Evolutionary conservation across 2,329 filamentous ascomycete species (phyloP), one percentile per base, ranked within the genome.

Genomic region (Microcyclospora tardicrescens): DNA sequence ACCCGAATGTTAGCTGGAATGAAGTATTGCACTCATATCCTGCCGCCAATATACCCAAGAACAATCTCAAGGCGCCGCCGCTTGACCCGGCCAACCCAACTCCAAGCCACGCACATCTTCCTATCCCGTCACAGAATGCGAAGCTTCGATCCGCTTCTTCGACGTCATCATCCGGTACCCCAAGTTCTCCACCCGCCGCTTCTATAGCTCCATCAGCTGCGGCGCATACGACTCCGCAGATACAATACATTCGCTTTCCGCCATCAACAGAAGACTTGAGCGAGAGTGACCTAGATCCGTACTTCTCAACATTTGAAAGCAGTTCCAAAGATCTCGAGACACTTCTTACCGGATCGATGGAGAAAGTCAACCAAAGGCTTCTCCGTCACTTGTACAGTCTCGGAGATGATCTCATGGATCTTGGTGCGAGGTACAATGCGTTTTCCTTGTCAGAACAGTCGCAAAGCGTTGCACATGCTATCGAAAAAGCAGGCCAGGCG

Each of bases 1-100:
- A 98, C 58, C 91, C 93, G 10, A 96, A 98, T 59, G 87, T 89
- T 16, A 96, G 91, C 74, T 98, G 91, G 91, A 57, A 75, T 57
- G 91, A 98, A 62, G 87, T 98, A n/a, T 66, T 98, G 6, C 80
- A 93, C 61, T 89, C 89, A 3, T 83, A 91, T 51, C 91, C 91
- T 1, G 79, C 93, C 28, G 75, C 85, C 4, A 93, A 84, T 14
- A 83, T 98, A 40, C 91, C 93, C 2, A 96, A 96, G 63, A 87
- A 87, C 41, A 81, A 89, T 46, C 71, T 96, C 53, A 93, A 91
- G 64, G 89, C 91, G 2, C 93, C 93, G n/a, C 93, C 91, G 5
- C 71, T 96, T 43, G 81, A 98, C 58, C 79, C 91, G 6, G 85
- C 89, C n/a, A 93, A 95, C 56, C 87, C 91, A 5, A 84, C 83